Percentiles rank a stretch among this genome's conserved stretches.
These are phyloP conservation scores for Neophaeococcomyces mojaviensis DNA, from an alignment of 2,329 filamentous ascomycete species.

Conservation along the genomic window DNA sequence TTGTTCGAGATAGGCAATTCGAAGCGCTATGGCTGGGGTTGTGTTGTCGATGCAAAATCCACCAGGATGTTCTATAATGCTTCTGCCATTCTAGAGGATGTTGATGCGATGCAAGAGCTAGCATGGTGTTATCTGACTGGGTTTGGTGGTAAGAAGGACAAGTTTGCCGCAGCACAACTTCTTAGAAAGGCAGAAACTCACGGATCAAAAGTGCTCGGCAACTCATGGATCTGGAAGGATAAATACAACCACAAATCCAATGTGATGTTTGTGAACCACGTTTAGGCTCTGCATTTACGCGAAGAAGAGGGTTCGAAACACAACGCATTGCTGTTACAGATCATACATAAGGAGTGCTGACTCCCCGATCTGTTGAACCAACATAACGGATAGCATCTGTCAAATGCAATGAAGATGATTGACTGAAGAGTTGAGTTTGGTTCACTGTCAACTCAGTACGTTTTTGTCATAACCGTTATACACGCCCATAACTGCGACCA, in stretches of 20 bases:
- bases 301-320: too few species aligned
- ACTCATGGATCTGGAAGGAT: constrained; percentile 4
- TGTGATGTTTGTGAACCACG: too few species aligned
- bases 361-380: too few species aligned
- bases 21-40: not conserved
- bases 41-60: not conserved
- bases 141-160: constrained; percentile 5
- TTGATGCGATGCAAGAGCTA: constrained; percentile 3
- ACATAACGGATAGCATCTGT: too few species aligned
- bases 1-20: constrained; percentile 1
- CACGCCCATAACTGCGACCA: too few species aligned
- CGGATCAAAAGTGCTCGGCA: not conserved
- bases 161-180: not conserved
- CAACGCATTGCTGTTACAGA: too few species aligned
- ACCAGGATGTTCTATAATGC: not conserved
- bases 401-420: too few species aligned
- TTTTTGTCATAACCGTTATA: too few species aligned
- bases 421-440: too few species aligned
- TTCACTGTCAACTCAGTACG: too few species aligned
- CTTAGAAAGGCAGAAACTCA: not conserved
- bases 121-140: not conserved
- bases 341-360: too few species aligned
- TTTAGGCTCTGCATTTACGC: too few species aligned
- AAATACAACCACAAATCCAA: constrained; percentile 2
- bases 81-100: not conserved